Evolutionary conservation across 257 asterid genomes (phyloP).

Genomic region (Lavandula angustifolia): DNA sequence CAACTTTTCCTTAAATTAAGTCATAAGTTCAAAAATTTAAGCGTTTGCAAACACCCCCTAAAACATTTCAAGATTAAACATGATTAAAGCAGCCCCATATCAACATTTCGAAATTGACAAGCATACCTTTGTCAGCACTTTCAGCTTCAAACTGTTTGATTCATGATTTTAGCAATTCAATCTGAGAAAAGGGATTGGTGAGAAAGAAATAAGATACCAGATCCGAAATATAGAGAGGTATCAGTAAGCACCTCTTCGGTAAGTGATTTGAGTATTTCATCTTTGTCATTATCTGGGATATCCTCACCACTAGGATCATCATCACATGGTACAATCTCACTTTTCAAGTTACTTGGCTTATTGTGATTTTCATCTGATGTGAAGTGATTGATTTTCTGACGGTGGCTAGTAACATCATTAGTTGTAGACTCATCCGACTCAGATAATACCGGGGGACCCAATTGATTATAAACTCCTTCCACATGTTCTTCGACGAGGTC

Average conservation of each 20-base stretch:
- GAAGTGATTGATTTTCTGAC: conserved; percentile 40
- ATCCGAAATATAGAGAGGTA: conserved; percentile 14
- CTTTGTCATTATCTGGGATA: conserved; percentile 42
- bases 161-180: conserved; percentile 62
- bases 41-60: too few relatives aligned
- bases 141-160: conserved; percentile 54
- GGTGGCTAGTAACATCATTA: conserved; percentile 37
- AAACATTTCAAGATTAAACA: conserved; percentile 14
- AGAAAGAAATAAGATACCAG: conserved; percentile 29
- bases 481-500: conserved; percentile 43
- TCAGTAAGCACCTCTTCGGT: conserved; percentile 63
- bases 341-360: conserved; percentile 35
- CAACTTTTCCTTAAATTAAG: too few relatives aligned
- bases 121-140: conserved; percentile 49
- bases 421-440: conserved; percentile 58
- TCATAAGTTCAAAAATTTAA: too few relatives aligned
- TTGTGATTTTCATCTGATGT: conserved; percentile 37
- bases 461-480: conserved; percentile 47
- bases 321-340: conserved; percentile 43
- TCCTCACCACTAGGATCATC: conserved; percentile 41
- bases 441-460: conserved; percentile 62
- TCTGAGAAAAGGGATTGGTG: conserved; percentile 47
- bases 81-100: conserved; percentile 2
- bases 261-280: conserved; percentile 48
- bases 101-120: conserved; percentile 27